These are phyloP conservation scores for Phytophthora pluvialis DNA, from an alignment of 352 stramenopile genomes.

Conservation along the genomic window DNA sequence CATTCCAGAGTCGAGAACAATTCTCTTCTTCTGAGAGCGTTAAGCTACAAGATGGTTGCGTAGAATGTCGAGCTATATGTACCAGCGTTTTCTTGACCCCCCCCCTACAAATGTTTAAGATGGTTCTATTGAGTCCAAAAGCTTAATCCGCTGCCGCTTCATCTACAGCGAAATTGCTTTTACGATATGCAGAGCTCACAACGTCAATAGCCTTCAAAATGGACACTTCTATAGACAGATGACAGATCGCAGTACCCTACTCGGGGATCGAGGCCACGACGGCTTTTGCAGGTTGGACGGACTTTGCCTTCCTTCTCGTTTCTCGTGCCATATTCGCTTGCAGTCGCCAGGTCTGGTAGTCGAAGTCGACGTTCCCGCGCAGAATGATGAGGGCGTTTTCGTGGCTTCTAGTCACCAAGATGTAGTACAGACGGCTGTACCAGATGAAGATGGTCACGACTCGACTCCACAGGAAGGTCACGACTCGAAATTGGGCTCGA, in stretches of 20 bases:
- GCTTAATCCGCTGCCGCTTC: too few species aligned
- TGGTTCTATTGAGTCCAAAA: too few species aligned
- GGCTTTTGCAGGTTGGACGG: not conserved
- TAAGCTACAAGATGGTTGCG: too few species aligned
- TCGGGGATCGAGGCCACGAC: constrained; percentile 1
- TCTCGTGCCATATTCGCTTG: constrained; percentile 21
- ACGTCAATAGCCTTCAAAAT: too few species aligned
- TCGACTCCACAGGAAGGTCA: constrained; percentile 38
- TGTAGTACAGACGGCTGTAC: constrained; percentile 32
- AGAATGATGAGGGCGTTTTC: constrained; percentile 35
- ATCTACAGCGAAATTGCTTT: too few species aligned
- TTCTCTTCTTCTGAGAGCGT: too few species aligned
- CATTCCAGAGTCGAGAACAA: too few species aligned
- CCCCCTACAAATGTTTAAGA: too few species aligned
- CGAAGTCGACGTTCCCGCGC: constrained; percentile 35
- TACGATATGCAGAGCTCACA: too few species aligned
- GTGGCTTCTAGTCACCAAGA: constrained; percentile 28
- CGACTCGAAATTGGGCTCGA: constrained; percentile 28
- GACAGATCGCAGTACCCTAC: not conserved
- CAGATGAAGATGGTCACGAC: constrained; percentile 36
- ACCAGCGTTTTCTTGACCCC: too few species aligned
- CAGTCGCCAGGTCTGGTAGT: constrained; percentile 29
- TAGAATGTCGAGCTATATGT: too few species aligned
- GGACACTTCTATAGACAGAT: too few species aligned
- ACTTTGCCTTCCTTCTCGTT: constrained; percentile 1